Percentiles rank a stretch among this genome's conserved stretches.
Conservation (phyloP, 345 rosid genomes). For the Euphorbia peplus region DNA sequence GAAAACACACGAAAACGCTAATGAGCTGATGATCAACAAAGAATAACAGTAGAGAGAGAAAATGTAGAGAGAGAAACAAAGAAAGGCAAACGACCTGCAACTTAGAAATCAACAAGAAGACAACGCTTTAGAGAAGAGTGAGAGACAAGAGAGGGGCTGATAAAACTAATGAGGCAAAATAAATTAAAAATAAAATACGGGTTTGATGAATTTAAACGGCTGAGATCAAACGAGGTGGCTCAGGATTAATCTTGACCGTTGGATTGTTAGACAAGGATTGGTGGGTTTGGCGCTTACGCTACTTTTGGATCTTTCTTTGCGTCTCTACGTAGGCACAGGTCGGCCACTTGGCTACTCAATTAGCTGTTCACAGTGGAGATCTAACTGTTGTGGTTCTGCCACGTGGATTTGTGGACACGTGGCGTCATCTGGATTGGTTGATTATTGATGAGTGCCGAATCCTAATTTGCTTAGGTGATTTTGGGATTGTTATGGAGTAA, state of each 20-base stretch:
- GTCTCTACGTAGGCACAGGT: constrained; percentile 33
- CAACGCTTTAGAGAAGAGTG: constrained; percentile 29
- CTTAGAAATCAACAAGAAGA: constrained; percentile 42
- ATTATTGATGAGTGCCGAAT: background rate
- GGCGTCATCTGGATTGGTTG: constrained; percentile 2
- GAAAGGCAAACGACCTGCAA: constrained; percentile 24
- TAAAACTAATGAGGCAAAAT: constrained; percentile 29
- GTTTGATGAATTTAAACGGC: constrained; percentile 15
- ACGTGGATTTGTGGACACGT: constrained; percentile 9
- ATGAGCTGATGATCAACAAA: background rate
- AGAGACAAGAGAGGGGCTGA: constrained; percentile 18
- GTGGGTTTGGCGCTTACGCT: constrained; percentile 51
- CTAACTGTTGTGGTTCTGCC: background rate
- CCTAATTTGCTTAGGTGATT: no score
- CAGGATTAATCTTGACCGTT: constrained; percentile 20
- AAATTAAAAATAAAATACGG: no score
- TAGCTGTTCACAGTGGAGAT: constrained; percentile 12
- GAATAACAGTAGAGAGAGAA: background rate
- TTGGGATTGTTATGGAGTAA: no score
- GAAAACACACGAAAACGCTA: no score
- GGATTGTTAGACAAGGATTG: constrained; percentile 32
- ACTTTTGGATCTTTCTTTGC: constrained; percentile 30
- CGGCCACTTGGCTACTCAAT: constrained; percentile 24
- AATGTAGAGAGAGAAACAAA: constrained; percentile 6
- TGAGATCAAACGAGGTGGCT: constrained; percentile 39